phyloP scores from a whole-genome alignment of 2,329 filamentous ascomycete species.

The Mycosphaerelloides madeirae region DNA sequence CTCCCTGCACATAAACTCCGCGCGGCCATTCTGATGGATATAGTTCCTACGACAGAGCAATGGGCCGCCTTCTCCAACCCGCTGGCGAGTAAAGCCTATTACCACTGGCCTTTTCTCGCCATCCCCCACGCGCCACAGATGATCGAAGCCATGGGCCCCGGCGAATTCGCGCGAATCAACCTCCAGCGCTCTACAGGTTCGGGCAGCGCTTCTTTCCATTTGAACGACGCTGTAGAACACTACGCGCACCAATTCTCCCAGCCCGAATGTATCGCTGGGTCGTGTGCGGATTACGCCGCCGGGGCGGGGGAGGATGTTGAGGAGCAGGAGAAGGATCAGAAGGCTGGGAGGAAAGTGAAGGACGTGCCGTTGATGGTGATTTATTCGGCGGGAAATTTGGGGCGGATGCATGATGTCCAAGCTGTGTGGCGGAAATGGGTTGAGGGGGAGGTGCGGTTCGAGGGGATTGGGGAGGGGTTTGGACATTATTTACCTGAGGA shows the following conservation, averaged over 20 bases:
- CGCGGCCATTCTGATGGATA: constrained; percentile 45
- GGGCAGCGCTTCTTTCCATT: constrained; percentile 26
- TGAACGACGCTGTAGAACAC: constrained; percentile 40
- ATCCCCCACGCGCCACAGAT: constrained; percentile 42
- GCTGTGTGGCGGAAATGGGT: constrained; percentile 46
- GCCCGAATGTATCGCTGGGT: constrained; percentile 40
- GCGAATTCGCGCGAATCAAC: constrained; percentile 33
- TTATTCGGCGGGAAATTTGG: constrained; percentile 42
- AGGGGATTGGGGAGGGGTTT: constrained; percentile 34
- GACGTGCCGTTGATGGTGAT: constrained; percentile 40
- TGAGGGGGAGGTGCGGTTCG: constrained; percentile 28
- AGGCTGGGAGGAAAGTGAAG: constrained; percentile 40
- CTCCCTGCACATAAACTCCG: constrained; percentile 32
- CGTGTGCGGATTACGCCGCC: constrained; percentile 47
- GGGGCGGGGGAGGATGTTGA: constrained; percentile 41
- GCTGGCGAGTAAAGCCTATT: constrained; percentile 36
- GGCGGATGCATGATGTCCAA: constrained; percentile 39
- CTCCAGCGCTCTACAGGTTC: constrained; percentile 30
- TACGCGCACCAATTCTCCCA: constrained; percentile 43
- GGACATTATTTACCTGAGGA: constrained; percentile 49
- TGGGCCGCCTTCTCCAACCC: constrained; percentile 42
- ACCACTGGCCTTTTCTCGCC: constrained; percentile 51
- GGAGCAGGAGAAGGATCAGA: constrained; percentile 44
- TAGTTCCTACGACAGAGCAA: constrained; percentile 46
- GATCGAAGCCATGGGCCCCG: constrained; percentile 42